Conservation (phyloP, 2,329 filamentous ascomycete genomes). For the Fusarium haematococcum region DNA sequence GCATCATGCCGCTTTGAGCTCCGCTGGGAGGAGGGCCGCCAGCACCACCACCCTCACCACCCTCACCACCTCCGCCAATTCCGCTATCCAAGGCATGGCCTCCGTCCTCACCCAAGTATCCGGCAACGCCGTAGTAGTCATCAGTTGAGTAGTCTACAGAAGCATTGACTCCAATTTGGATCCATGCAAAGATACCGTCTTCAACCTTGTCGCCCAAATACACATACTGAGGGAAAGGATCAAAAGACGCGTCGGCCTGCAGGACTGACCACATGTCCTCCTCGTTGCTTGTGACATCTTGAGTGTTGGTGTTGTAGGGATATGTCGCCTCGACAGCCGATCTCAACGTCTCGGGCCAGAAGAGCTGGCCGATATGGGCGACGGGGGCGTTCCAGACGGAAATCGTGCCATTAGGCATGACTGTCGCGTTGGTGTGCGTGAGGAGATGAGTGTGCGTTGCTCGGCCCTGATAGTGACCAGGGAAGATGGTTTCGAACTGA, state of each 20-base stretch:
- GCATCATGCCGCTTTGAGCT: background rate
- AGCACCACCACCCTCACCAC: background rate
- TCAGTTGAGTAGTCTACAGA: conserved; percentile 11
- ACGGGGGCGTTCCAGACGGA: conserved; percentile 44
- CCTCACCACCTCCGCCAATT: background rate
- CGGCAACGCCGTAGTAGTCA: conserved; percentile 18
- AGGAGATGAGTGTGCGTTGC: conserved; percentile 56
- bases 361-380: conserved; percentile 72
- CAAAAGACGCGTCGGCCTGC: conserved; percentile 59
- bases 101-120: conserved; percentile 13
- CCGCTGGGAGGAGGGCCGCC: background rate
- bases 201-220: conserved; percentile 63
- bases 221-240: conserved; percentile 69
- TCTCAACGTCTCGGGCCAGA: conserved; percentile 68
- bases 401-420: conserved; percentile 60
- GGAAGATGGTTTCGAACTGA: conserved; percentile 57
- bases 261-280: conserved; percentile 55
- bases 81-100: conserved; percentile 8
- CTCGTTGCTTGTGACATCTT: conserved; percentile 58
- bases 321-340: conserved; percentile 56
- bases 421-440: conserved; percentile 50
- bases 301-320: conserved; percentile 59
- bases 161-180: conserved; percentile 60
- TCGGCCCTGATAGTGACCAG: conserved; percentile 57
- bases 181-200: conserved; percentile 67